Conservation (phyloP, 768 basidiomycete genomes). For the Russula lepida region DNA sequence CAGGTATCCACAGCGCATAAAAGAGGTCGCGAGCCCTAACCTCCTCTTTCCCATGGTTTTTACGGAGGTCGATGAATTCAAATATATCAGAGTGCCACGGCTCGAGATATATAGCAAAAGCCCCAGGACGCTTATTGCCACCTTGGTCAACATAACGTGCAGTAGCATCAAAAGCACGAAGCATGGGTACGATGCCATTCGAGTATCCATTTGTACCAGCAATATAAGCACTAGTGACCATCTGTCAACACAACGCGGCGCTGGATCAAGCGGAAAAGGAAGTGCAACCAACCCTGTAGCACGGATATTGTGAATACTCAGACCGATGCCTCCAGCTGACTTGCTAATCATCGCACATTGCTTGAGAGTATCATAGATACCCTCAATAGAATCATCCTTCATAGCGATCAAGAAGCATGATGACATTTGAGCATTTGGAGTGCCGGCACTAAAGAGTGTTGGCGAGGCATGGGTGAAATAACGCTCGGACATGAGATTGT, state of each 20-base stretch:
- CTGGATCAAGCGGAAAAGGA: slow-evolving; percentile 1
- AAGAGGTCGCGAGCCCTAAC: slow-evolving; percentile 93
- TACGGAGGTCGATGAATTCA: slow-evolving; percentile 93
- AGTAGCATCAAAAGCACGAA: slow-evolving; percentile 94
- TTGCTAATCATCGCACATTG: slow-evolving; percentile 99
- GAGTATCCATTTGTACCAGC: slow-evolving; percentile 99
- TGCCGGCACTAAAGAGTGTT: slow-evolving; percentile 96
- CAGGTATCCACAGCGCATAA: slow-evolving; percentile 96
- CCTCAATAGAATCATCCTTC: slow-evolving; percentile 98
- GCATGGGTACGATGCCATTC: slow-evolving; percentile 98
- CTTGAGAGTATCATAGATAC: slow-evolving; percentile 98
- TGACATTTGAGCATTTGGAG: slow-evolving; percentile 87
- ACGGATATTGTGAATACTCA: slow-evolving; percentile 93
- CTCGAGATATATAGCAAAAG: slow-evolving; percentile 97
- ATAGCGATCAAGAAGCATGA: slow-evolving; percentile 97
- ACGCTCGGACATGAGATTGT: slow-evolving; percentile 94
- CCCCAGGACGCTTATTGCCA: slow-evolving; percentile 98
- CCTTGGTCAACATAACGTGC: slow-evolving; percentile 99
- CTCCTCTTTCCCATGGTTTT: slow-evolving; percentile 99
- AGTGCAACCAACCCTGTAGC: slow-evolving; percentile 67
- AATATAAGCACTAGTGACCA: slow-evolving; percentile 73
- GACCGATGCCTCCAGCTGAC: slow-evolving; percentile 95
- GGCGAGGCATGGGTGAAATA: slow-evolving; percentile 99
- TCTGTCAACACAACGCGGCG: slow-evolving; percentile 4
- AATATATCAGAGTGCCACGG: slow-evolving; percentile 99